Percentiles rank a stretch among this genome's conserved stretches.
Evolutionary conservation across 2,329 filamentous ascomycete genomes (phyloP).

Genomic region (Dryadomyces quercivorus): DNA sequence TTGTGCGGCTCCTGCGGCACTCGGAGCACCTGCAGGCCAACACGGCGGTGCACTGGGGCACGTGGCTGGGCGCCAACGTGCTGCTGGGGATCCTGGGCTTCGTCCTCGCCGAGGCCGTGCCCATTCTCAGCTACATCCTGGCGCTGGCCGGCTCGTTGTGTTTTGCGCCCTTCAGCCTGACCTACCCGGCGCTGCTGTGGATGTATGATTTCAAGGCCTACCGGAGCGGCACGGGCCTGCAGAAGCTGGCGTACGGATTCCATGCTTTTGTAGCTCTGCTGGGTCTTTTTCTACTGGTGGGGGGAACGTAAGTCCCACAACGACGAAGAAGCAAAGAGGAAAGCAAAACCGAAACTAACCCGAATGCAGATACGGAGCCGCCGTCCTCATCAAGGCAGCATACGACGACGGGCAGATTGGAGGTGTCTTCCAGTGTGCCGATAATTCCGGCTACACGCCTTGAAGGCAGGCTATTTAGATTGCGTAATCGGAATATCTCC

Average conservation of each 20-base stretch:
- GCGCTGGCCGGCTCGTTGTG: conserved; percentile 9
- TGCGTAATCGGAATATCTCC: too few relatives aligned
- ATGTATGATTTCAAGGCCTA: conserved; percentile 18
- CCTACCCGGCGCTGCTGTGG: conserved; percentile 7
- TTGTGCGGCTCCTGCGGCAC: conserved; percentile 21
- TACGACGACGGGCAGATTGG: too few relatives aligned
- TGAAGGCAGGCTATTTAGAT: too few relatives aligned
- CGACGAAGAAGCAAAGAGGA: too few relatives aligned
- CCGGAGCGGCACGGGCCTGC: conserved; percentile 25
- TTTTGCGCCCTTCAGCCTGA: conserved; percentile 12
- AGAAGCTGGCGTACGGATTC: conserved; percentile 21
- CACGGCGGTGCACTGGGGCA: conserved; percentile 18
- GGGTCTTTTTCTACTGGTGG: conserved; percentile 35
- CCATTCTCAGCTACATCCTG: conserved; percentile 13
- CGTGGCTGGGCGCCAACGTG: conserved; percentile 14
- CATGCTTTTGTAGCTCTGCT: conserved; percentile 28
- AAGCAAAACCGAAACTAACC: too few relatives aligned
- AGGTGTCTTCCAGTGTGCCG: too few relatives aligned
- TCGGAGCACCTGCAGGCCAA: conserved; percentile 19
- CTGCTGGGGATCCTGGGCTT: conserved; percentile 8
- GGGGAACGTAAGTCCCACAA: conserved; percentile 34
- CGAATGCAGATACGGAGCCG: too few relatives aligned
- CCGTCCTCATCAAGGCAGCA: too few relatives aligned
- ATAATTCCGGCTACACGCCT: neutral
- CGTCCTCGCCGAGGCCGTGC: conserved; percentile 11